Evolutionary conservation across 2,329 filamentous ascomycete species (phyloP).

Genomic region (Annulohypoxylon truncatum): DNA sequence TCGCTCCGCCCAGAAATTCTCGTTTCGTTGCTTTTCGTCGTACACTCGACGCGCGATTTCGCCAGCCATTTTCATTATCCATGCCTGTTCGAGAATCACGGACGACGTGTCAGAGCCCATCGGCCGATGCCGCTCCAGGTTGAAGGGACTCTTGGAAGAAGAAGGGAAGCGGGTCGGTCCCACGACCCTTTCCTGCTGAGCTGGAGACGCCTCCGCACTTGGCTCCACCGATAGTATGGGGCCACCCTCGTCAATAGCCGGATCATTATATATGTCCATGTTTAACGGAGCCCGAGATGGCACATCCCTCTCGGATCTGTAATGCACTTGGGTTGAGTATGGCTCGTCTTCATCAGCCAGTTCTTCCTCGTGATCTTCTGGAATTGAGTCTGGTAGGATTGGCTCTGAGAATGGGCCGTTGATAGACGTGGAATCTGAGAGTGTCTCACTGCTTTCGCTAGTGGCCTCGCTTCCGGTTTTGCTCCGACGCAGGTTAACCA

Average conservation of each 20-base stretch:
- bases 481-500: slow-evolving; percentile 81
- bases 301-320: slow-evolving; percentile 51
- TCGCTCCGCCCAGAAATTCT: slow-evolving; percentile 64
- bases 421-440: slow-evolving; percentile 66
- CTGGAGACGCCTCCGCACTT: slow-evolving; percentile 21
- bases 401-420: slow-evolving; percentile 71
- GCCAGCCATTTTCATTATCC: slow-evolving; percentile 92
- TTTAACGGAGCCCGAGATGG: slow-evolving; percentile 50
- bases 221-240: slow-evolving; percentile 27
- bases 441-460: slow-evolving; percentile 63
- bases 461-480: slow-evolving; percentile 63
- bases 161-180: slow-evolving; percentile 31
- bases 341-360: slow-evolving; percentile 38
- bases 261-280: slow-evolving; percentile 51
- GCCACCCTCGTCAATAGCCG: slow-evolving; percentile 36
- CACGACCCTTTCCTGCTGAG: slow-evolving; percentile 44
- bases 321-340: slow-evolving; percentile 57
- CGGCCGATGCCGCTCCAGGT: slow-evolving; percentile 49
- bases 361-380: slow-evolving; percentile 69
- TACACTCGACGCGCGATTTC: slow-evolving; percentile 91
- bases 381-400: slow-evolving; percentile 65
- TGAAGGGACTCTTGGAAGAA: slow-evolving; percentile 49
- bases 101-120: slow-evolving; percentile 63
- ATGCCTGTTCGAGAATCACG: slow-evolving; percentile 80
- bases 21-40: slow-evolving; percentile 78